Evolutionary conservation across 2,329 filamentous ascomycete species (phyloP), one percentile per base, ranked within the genome.

Genomic region (Botrytis byssoidea): DNA sequence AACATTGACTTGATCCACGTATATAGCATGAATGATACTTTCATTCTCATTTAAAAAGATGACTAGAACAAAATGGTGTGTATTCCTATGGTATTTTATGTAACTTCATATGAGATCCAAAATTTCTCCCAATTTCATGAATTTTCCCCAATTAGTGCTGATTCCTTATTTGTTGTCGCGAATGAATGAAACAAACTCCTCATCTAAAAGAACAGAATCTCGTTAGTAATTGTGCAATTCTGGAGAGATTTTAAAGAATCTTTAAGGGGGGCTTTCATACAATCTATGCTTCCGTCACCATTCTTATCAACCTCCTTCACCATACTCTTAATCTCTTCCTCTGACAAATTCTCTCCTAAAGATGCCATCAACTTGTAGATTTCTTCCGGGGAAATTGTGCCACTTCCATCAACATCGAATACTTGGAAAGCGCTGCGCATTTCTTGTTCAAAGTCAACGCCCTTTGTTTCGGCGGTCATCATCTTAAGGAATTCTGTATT

Each of bases 241-340:
- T 14, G n/a, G 7, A n/a, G 25, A 66, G 60, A 32, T 29, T 29
- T 40, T 3, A n/a, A 51, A 35, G 3, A 40, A 25, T 22, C 42
- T 37, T 32, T 32, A 14, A 35, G 40, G 25, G 51, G 16, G 7
- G 25, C 18, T 29, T 35, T n/a, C 71, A 48, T 69, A 71, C 88
- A 91, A 82, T 91, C 89, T 81, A 91, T 91, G 76, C 85, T 85
- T 74, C 89, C 89, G 79, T 90, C 88, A 59, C 88, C 88, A 80
- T 91, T 87, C 84, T 88, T 86, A 79, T 91, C 89, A 76, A 89
- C 88, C 83, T 90, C 87, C 79, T 86, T 83, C 80, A 91, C 88
- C 88, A 91, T 90, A 83, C 90, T 88, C 75, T 90, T 88, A 74
- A 91, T 87, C 83, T 91, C 88, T 61, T 87, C 87, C 77, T 90